These are phyloP conservation scores for Ajuga reptans DNA, from an alignment of 305 asterid genomes.

Conservation along the genomic window DNA sequence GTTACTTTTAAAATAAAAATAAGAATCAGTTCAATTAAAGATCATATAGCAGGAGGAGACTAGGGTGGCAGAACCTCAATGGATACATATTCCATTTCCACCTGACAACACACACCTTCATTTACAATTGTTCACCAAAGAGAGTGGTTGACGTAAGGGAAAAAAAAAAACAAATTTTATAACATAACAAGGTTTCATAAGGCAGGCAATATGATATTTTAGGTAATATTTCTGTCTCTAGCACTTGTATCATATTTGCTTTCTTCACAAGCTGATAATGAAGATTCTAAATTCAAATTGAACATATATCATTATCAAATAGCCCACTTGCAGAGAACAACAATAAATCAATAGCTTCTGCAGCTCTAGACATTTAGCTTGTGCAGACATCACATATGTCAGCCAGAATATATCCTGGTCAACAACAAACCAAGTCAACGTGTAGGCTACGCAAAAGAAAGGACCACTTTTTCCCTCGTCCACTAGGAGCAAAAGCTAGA, in stretches of 20 bases:
- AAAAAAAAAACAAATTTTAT: not conserved
- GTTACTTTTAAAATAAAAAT: not conserved
- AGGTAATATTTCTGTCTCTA: not conserved
- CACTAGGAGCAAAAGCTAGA: not conserved
- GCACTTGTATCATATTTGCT: not conserved
- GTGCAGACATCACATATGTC: not conserved
- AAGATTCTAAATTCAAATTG: not conserved
- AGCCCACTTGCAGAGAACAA: not conserved
- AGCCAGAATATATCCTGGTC: not conserved
- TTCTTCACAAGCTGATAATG: not conserved
- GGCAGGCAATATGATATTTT: not conserved
- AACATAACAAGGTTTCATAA: not conserved
- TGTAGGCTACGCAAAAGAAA: not conserved
- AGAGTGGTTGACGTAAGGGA: not conserved
- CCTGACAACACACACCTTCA: not conserved
- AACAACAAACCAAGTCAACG: not conserved
- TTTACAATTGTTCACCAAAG: not conserved
- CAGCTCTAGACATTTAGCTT: not conserved
- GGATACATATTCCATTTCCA: not conserved
- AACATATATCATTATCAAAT: not conserved
- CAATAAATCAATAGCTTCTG: not conserved
- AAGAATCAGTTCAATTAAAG: not conserved
- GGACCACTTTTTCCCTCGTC: not conserved
- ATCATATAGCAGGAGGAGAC: not conserved
- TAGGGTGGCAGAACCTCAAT: not conserved